Base-by-base conservation (phyloP, 2,329 filamentous ascomycete genomes). In the Waltergamsia citrina region DNA sequence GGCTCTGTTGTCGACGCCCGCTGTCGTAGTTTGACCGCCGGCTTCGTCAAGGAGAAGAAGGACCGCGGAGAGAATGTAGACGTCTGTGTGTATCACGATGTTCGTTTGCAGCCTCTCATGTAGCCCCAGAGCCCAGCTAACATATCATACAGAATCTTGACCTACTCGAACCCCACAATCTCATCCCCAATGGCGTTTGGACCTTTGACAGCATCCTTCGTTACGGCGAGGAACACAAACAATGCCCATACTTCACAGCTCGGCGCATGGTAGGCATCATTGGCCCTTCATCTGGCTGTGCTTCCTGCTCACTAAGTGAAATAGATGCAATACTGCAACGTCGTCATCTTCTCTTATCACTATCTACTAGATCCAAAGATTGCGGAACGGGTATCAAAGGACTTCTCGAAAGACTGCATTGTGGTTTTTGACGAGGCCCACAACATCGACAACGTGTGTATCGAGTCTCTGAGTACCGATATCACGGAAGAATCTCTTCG, bases 381-480 rank as follows among this genome's bases (percentile, higher is more conserved):
- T 48, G 92, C 92, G 10, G 92, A 98, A 53, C 64, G 90, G 38
- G 88, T 96, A 3, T 96, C 92, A 1, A 87, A 83, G 56, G 92
- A 98, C 50, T 74, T 98, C 9, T 95, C 92, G 0, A 95, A 95
- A 48, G 93, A 98, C 56, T 95, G 88, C 55, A 98, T 98, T 34
- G 85, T 98, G 15, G 92, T 98, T 4, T 98, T 98, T 44, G 92
- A 98, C 51, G 92, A 98, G 58, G 92, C 92, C 11, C 92, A 98
- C 63, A 98, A 98, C 52, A 98, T 98, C 47, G 92, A 98, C 69
- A 98, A 98, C 53, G 92, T 98, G 38, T 98, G 93, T 55, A 98
- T 98, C 45, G 92, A 98, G 53, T 90, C 92, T 3, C 65, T 96
- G 10, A 98, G 92, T 51, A 96, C 94, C 27, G 92, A 98, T 49